Evolutionary conservation across 2,329 filamentous ascomycete species (phyloP).

Genomic region (Fusarium phyllophilum): DNA sequence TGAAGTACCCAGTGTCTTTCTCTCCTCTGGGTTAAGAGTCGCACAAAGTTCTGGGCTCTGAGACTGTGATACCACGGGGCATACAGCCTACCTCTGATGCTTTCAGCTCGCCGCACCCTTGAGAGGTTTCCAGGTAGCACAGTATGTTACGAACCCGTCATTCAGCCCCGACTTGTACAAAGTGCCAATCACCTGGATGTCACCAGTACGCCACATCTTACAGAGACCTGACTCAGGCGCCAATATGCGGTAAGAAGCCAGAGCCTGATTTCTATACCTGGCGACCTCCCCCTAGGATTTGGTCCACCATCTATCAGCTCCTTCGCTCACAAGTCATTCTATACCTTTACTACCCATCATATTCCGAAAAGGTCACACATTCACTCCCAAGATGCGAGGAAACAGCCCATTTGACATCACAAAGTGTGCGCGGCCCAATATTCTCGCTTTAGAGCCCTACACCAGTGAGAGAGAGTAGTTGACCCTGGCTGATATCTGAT

Average conservation of each 20-base stretch:
- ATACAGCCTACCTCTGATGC: background rate
- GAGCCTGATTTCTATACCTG: background rate
- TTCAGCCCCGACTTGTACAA: background rate
- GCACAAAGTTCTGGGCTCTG: background rate
- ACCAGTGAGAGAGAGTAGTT: background rate
- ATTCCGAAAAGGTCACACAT: background rate
- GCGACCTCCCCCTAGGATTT: background rate
- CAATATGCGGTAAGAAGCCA: background rate
- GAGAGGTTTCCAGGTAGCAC: background rate
- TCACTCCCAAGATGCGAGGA: background rate
- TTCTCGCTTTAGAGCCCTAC: background rate
- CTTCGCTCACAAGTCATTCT: background rate
- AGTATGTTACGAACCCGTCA: background rate
- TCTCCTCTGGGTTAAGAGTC: background rate
- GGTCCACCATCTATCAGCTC: accelerated
- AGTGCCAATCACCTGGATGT: background rate
- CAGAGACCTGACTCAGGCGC: background rate
- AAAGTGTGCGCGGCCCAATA: background rate
- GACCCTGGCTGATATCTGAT: accelerated
- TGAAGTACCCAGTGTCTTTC: accelerated
- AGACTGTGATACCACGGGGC: background rate
- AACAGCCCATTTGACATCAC: background rate
- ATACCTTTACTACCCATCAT: background rate
- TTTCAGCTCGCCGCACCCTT: background rate
- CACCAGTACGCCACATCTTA: background rate